These are phyloP conservation scores for Penicillium egyptiacum DNA, from an alignment of 495 filamentous ascomycete genomes.

Conservation along the genomic window DNA sequence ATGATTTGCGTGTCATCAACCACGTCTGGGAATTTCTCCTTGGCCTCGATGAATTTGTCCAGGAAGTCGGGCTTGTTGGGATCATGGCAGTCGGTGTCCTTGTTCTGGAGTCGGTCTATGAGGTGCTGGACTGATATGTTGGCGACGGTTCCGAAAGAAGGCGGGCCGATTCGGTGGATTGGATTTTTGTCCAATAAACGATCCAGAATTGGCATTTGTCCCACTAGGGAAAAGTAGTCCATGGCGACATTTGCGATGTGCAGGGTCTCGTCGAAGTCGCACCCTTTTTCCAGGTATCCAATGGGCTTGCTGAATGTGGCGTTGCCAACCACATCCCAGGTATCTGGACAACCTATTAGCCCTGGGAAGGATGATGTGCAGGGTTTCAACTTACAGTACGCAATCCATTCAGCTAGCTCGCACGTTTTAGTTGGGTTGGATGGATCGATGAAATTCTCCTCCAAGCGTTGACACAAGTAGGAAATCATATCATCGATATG, in stretches of 20 bases:
- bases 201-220: constrained; percentile 65
- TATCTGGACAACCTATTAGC: constrained; percentile 19
- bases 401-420: constrained; percentile 36
- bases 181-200: constrained; percentile 60
- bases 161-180: constrained; percentile 25
- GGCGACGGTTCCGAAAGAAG: constrained; percentile 23
- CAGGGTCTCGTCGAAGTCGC: constrained; percentile 31
- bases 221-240: constrained; percentile 35
- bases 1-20: constrained; percentile 33
- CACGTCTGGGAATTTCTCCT: constrained; percentile 28
- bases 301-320: constrained; percentile 37
- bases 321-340: constrained; percentile 38
- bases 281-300: constrained; percentile 40
- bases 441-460: constrained; percentile 30
- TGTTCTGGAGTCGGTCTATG: constrained; percentile 19
- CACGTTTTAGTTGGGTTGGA: constrained; percentile 20
- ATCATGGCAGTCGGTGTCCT: constrained; percentile 21
- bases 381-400: constrained; percentile 21
- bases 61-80: constrained; percentile 28
- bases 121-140: constrained; percentile 30
- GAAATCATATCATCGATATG: constrained; percentile 37
- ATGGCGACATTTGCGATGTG: constrained; percentile 17
- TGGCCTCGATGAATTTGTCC: constrained; percentile 39
- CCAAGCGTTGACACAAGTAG: constrained; percentile 32
- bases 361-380: neutral